A percentile compares a stretch with the other conserved stretches of the same genome.
These are phyloP conservation scores for Selaginella tamariscina DNA, from an alignment of 75 land plant species.

Conservation along the genomic window DNA sequence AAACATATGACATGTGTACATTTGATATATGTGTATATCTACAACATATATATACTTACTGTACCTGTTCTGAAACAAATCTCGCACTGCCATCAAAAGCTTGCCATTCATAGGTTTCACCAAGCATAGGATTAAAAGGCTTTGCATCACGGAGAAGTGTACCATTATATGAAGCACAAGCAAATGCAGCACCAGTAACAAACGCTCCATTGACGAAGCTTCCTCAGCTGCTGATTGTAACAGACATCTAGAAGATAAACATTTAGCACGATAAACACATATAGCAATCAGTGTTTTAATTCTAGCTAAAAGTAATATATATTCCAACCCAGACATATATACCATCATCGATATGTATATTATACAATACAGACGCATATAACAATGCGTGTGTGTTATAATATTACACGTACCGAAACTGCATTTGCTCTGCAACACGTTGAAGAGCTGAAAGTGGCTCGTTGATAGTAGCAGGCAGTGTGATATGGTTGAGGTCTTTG, in stretches of 20 bases:
- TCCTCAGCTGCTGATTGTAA: conserved; percentile 23
- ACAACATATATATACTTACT: neutral
- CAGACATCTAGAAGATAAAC: neutral
- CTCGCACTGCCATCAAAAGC: conserved; percentile 23
- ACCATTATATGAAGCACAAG: conserved; percentile 37
- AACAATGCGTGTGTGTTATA: too few species aligned
- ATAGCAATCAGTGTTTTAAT: too few species aligned
- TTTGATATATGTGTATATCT: neutral
- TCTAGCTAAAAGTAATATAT: too few species aligned
- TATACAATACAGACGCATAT: too few species aligned
- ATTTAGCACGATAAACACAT: neutral
- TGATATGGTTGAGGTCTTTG: conserved; percentile 32
- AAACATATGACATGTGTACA: neutral
- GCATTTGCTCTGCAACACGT: conserved; percentile 34
- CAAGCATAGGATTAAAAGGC: conserved; percentile 35
- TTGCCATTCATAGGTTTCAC: conserved; percentile 34
- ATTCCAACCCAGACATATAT: too few species aligned
- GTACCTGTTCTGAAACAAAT: conserved; percentile 35
- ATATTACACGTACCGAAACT: conserved; percentile 20
- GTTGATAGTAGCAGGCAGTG: conserved; percentile 38
- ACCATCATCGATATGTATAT: too few species aligned
- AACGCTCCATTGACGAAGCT: conserved; percentile 28
- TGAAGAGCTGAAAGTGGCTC: conserved; percentile 36
- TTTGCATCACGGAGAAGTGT: conserved; percentile 34
- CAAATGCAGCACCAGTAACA: conserved; percentile 28